Evolutionary conservation across 2,329 filamentous ascomycete species (phyloP).

Genomic region (Golovinomyces cichoracearum): DNA sequence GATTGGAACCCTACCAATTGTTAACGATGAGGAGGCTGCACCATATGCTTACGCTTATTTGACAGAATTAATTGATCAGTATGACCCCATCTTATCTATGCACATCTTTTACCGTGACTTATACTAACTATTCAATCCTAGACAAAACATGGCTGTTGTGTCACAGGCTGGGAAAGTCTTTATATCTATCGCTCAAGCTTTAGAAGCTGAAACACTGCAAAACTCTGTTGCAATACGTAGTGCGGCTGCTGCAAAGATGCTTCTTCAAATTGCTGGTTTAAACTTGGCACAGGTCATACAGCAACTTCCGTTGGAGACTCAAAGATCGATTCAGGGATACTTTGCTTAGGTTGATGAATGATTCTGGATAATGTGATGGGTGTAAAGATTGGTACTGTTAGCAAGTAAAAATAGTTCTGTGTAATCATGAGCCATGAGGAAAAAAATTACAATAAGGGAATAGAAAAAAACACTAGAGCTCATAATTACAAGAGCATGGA

Average conservation of each 20-base stretch:
- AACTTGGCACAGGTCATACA: conserved; percentile 53
- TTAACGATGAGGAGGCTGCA: conserved; percentile 89
- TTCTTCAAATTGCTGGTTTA: conserved; percentile 47
- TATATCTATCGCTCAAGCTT: conserved; percentile 57
- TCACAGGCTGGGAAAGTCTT: conserved; percentile 60
- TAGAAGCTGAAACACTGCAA: conserved; percentile 74
- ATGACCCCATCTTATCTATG: conserved; percentile 21
- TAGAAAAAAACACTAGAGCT: too few relatives aligned
- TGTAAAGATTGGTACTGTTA: too few relatives aligned
- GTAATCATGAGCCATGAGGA: too few relatives aligned
- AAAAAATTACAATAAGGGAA: too few relatives aligned
- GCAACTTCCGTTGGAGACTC: conserved; percentile 52
- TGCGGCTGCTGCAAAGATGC: conserved; percentile 48
- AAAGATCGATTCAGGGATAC: conserved; percentile 52
- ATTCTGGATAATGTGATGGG: not conserved
- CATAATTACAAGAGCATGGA: too few relatives aligned
- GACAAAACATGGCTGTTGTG: conserved; percentile 63
- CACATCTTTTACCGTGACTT: not conserved
- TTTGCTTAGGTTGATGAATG: conserved; percentile 24
- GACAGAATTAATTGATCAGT: conserved; percentile 80
- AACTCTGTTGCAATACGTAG: conserved; percentile 58
- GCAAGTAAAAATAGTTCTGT: too few relatives aligned
- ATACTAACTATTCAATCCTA: conserved; percentile 19
- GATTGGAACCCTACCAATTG: conserved; percentile 73
- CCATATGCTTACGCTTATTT: conserved; percentile 89